phyloP scores from a whole-genome alignment of 192 early-diverging fungal species.

The Backusella parvicylindrica region DNA sequence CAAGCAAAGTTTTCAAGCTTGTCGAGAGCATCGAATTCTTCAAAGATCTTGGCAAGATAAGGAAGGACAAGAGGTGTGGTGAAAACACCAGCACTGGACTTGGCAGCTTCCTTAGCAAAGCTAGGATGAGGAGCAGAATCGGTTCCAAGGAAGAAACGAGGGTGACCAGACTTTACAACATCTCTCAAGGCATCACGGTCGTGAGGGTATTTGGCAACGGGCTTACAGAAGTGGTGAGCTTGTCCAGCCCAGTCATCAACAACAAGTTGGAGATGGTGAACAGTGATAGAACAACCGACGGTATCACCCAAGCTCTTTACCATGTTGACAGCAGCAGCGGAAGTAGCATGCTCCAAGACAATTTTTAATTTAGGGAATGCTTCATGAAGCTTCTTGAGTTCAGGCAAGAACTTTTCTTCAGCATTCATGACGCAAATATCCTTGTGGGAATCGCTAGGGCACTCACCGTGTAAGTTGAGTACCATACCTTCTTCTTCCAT shows the following conservation, averaged over 20 bases:
- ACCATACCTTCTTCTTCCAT: conserved; percentile 96
- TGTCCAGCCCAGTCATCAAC: conserved; percentile 99
- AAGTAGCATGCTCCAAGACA: conserved; percentile 96
- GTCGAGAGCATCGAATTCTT: conserved; percentile 81
- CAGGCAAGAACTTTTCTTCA: conserved; percentile 86
- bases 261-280: conserved; percentile 88
- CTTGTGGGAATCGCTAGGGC: conserved; percentile 80
- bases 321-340: conserved; percentile 88
- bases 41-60: conserved; percentile 88
- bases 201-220: conserved; percentile 93
- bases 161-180: conserved; percentile 72
- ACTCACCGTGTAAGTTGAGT: conserved; percentile 94
- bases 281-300: conserved; percentile 92
- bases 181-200: conserved; percentile 88
- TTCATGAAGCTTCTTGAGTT: conserved; percentile 78
- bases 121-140: conserved; percentile 96
- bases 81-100: conserved; percentile 88
- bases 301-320: conserved; percentile 89
- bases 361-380: conserved; percentile 94
- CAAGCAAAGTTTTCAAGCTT: conserved; percentile 79
- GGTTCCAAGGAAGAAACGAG: conserved; percentile 95
- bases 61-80: conserved; percentile 81
- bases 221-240: conserved; percentile 97
- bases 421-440: conserved; percentile 95
- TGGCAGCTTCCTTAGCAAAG: conserved; percentile 77